These are phyloP conservation scores for Umbellularia californica DNA, from an alignment of 164 flowering plant genomes.

Conservation along the genomic window DNA sequence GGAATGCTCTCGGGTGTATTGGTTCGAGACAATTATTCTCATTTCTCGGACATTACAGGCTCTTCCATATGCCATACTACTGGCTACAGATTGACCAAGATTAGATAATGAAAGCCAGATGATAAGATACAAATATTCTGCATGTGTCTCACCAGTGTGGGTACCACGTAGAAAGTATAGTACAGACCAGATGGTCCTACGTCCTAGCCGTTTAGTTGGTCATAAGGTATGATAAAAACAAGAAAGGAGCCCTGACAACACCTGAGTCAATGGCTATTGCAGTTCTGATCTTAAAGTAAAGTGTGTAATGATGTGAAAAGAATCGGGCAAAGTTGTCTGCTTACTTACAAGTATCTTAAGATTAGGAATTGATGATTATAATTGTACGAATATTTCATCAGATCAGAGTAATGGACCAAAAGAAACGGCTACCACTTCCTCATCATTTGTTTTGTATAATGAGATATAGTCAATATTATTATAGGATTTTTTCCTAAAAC, in stretches of 20 bases:
- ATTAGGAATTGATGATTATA: too few relatives aligned
- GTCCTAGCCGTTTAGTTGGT: too few relatives aligned
- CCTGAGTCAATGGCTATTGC: not conserved
- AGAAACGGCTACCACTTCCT: too few relatives aligned
- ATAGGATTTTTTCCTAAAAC: too few relatives aligned
- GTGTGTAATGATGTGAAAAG: not conserved
- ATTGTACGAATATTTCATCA: too few relatives aligned
- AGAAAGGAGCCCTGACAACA: not conserved
- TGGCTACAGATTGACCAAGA: not conserved
- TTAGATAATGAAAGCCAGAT: not conserved
- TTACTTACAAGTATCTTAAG: not conserved
- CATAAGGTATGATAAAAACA: too few relatives aligned
- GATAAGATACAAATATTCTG: not conserved
- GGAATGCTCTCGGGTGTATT: not conserved
- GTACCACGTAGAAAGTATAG: too few relatives aligned
- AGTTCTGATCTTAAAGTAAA: not conserved
- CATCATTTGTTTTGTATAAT: too few relatives aligned
- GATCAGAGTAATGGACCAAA: too few relatives aligned
- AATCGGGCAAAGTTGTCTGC: not conserved
- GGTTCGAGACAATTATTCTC: not conserved
- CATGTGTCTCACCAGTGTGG: too few relatives aligned
- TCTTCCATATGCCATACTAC: not conserved
- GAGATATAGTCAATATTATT: too few relatives aligned
- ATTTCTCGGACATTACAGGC: not conserved
- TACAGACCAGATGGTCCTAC: too few relatives aligned